Evolutionary conservation across 2,329 filamentous ascomycete species (phyloP).

Genomic region (Alternaria ventricosa): DNA sequence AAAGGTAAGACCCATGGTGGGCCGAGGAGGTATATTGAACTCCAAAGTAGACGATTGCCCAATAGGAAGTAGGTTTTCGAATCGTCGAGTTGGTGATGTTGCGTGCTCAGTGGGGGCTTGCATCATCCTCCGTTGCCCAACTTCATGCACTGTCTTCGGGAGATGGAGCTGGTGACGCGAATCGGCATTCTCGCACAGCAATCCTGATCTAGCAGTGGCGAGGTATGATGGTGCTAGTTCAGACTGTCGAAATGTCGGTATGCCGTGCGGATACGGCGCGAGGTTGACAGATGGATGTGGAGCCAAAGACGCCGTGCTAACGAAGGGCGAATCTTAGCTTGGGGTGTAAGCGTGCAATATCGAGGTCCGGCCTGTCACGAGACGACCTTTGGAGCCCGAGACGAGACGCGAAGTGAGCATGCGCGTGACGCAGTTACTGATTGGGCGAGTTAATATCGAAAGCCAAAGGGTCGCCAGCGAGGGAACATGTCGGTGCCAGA

Average conservation of each 20-base stretch:
- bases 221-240: slow-evolving; percentile 2
- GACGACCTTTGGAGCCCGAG: slow-evolving; percentile 22
- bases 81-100: slow-evolving; percentile 14
- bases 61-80: slow-evolving; percentile 16
- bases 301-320: slow-evolving; percentile 15
- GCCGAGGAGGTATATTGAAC: slow-evolving; percentile 38
- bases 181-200: slow-evolving; percentile 38
- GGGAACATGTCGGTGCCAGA: background rate
- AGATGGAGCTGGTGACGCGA: slow-evolving; percentile 22
- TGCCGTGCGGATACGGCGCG: slow-evolving; percentile 21
- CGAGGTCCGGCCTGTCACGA: slow-evolving; percentile 26
- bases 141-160: slow-evolving; percentile 36
- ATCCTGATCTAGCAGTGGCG: slow-evolving; percentile 1
- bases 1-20: slow-evolving; percentile 46
- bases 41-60: slow-evolving; percentile 34
- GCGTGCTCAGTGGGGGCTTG: slow-evolving; percentile 17
- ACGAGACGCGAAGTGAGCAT: slow-evolving; percentile 9
- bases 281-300: slow-evolving; percentile 18
- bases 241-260: background rate
- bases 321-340: slow-evolving; percentile 10
- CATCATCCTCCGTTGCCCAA: slow-evolving; percentile 42
- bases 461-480: background rate
- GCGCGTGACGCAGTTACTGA: slow-evolving; percentile 11
- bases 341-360: slow-evolving; percentile 16
- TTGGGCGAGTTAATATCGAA: slow-evolving; percentile 6